Conservation (phyloP, 108 stramenopile species). For the Hondaea fermentalgiana region DNA sequence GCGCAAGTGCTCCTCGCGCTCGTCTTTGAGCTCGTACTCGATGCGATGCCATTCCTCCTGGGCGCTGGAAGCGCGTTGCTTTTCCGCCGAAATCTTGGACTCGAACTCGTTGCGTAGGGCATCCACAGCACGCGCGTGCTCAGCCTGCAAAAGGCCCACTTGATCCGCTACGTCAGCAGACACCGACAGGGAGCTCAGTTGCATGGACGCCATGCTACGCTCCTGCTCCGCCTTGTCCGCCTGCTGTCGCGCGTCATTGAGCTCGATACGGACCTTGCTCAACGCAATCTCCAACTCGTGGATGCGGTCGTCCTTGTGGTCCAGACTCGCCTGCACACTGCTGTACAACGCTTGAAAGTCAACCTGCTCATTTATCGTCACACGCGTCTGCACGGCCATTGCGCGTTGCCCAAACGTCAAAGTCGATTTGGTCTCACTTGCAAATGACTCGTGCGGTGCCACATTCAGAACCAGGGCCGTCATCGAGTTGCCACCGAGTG, state of each 20-base stretch:
- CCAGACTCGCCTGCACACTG: background rate
- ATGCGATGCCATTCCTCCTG: slow-evolving; percentile 7
- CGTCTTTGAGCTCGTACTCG: slow-evolving; percentile 6
- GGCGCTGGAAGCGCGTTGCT: background rate
- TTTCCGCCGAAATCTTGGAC: background rate
- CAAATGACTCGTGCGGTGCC: background rate
- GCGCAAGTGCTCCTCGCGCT: slow-evolving; percentile 3
- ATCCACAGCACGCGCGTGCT: background rate
- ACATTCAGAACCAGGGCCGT: slow-evolving; percentile 24
- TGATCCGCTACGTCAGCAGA: background rate
- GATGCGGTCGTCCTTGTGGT: background rate
- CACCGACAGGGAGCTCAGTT: background rate
- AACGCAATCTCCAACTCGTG: background rate
- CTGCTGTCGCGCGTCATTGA: background rate
- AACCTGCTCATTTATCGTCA: background rate
- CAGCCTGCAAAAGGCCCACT: background rate
- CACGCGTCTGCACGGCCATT: background rate
- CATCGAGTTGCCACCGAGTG: slow-evolving; percentile 49
- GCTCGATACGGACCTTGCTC: background rate
- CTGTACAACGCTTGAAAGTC: background rate
- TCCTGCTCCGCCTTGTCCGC: background rate
- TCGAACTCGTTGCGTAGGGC: background rate
- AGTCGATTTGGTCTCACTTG: slow-evolving; percentile 3
- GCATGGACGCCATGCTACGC: background rate
- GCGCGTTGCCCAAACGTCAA: background rate